phyloP scores from a whole-genome alignment of 2,329 filamentous ascomycete species.

The Xylariaceae sp. region DNA sequence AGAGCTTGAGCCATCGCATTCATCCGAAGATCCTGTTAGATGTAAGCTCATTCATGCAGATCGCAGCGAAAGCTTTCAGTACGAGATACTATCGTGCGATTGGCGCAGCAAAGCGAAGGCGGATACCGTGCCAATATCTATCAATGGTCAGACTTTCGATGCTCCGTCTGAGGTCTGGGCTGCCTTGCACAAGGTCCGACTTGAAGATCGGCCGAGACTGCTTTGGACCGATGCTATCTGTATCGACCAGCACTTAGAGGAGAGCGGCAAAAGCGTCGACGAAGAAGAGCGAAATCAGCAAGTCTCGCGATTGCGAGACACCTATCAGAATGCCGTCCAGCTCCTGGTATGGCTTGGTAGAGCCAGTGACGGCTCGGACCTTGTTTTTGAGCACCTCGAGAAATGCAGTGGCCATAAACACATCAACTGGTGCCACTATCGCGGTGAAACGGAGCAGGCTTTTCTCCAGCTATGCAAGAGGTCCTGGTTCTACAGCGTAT shows the following conservation, averaged over 20 bases:
- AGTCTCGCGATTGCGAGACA: background rate
- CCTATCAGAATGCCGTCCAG: conserved; percentile 4
- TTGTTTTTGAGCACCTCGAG: conserved; percentile 19
- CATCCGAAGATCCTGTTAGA: conserved; percentile 15
- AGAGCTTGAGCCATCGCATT: conserved; percentile 13
- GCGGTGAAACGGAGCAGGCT: conserved; percentile 10
- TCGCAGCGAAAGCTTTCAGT: background rate
- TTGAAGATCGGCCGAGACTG: conserved; percentile 1
- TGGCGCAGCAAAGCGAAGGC: conserved; percentile 6
- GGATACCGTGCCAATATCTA: conserved; percentile 8
- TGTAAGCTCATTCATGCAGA: conserved; percentile 12
- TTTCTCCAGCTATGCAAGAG: conserved; percentile 8
- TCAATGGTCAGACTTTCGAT: conserved; percentile 12
- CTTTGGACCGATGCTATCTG: conserved; percentile 18
- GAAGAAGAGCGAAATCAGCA: conserved; percentile 1
- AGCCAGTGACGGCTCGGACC: conserved; percentile 11
- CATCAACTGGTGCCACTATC: conserved; percentile 19
- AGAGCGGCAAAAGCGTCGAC: background rate
- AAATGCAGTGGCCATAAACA: conserved; percentile 10
- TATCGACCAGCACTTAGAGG: conserved; percentile 7
- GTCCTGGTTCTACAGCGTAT: conserved; percentile 12
- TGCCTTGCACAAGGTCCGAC: conserved; percentile 11
- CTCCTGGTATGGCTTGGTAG: conserved; percentile 18
- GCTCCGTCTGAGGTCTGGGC: conserved; percentile 4
- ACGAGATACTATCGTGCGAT: conserved; percentile 19